Base-by-base conservation (phyloP, 2,329 filamentous ascomycete genomes). In the Paramyrothecium sp. region DNA sequence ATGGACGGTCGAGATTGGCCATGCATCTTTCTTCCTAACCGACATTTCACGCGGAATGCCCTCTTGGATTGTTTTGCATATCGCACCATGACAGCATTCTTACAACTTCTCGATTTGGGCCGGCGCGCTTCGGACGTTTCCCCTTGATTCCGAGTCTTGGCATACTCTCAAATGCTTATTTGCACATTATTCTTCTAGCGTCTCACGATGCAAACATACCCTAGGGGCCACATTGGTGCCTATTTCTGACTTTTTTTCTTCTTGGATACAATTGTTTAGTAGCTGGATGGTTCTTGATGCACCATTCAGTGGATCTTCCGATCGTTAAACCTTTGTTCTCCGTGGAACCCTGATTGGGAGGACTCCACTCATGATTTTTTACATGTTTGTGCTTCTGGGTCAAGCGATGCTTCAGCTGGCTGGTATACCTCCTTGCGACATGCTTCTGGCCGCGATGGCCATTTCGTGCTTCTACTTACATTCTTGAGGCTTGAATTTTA, bases 251-350 rank as follows among this genome's bases (percentile, higher is more conserved):
- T 26, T 33, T 54, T 55, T 19, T 51, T 34, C 65, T 64, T 65
- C 60, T 63, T 63, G 64, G 64, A 64, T 68, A 61, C 60, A 53
- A 53, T 62, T 64, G 53, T 64, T 67, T 68, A 67, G 68, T 67
- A 66, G 63, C 64, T 66, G 62, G 54, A 61, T 58, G 59, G 63
- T 61, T 57, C 58, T 59, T 58, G 60, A 61, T 61, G 58, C 60
- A 63, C 61, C 60, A 53, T 53, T 54, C 57, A 59, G 62, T 62
- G 63, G 56, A 65, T 61, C 58, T 56, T 60, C 65, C 64, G 61
- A 61, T 63, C 59, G 60, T 63, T 63, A 56, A 58, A 57, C 55
- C 53, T 63, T 61, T 47, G 48, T 60, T 55, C n/a, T 19, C n/a
- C 38, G n/a, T 17, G 38, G 38, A 38, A 16, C 10, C 33, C 16